Conservation (phyloP, 495 filamentous ascomycete genomes). For the Penicillium turbatum region DNA sequence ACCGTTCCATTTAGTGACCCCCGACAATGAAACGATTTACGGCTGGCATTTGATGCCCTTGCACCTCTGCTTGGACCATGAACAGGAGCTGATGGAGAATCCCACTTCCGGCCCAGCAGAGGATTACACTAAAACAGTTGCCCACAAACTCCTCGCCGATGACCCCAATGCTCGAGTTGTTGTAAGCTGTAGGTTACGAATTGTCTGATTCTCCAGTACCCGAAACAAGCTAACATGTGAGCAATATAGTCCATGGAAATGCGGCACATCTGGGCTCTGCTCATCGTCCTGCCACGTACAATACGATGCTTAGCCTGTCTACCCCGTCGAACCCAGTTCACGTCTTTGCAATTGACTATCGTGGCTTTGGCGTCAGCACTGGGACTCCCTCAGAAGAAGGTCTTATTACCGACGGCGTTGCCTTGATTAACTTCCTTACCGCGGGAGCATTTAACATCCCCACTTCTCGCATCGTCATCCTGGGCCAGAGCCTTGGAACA, state of each 20-base stretch:
- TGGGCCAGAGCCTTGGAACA: slow-evolving; percentile 90
- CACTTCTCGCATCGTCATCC: slow-evolving; percentile 65
- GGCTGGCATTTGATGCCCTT: slow-evolving; percentile 60
- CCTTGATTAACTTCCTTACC: slow-evolving; percentile 59
- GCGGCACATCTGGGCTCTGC: slow-evolving; percentile 45
- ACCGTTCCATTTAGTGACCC: slow-evolving; percentile 51
- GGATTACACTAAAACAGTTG: slow-evolving; percentile 41
- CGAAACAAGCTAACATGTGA: background rate
- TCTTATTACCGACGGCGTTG: slow-evolving; percentile 71
- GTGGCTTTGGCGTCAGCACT: slow-evolving; percentile 79
- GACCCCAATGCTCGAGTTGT: slow-evolving; percentile 55
- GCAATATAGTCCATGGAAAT: slow-evolving; percentile 44
- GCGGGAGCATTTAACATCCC: slow-evolving; percentile 48
- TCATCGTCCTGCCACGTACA: slow-evolving; percentile 41
- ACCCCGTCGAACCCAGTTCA: slow-evolving; percentile 54
- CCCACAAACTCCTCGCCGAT: slow-evolving; percentile 50
- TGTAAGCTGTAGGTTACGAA: slow-evolving; percentile 49
- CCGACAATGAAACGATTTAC: slow-evolving; percentile 56
- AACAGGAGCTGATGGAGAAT: slow-evolving; percentile 41
- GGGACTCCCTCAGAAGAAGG: slow-evolving; percentile 78
- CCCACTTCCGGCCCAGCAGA: slow-evolving; percentile 39
- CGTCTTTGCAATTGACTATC: slow-evolving; percentile 76
- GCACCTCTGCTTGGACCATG: slow-evolving; percentile 48
- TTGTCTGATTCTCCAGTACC: background rate
- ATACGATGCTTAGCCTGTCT: slow-evolving; percentile 38